phyloP scores from a whole-genome alignment of 1,139 yeast species.

The Debaryomycetaceae sp. region DNA sequence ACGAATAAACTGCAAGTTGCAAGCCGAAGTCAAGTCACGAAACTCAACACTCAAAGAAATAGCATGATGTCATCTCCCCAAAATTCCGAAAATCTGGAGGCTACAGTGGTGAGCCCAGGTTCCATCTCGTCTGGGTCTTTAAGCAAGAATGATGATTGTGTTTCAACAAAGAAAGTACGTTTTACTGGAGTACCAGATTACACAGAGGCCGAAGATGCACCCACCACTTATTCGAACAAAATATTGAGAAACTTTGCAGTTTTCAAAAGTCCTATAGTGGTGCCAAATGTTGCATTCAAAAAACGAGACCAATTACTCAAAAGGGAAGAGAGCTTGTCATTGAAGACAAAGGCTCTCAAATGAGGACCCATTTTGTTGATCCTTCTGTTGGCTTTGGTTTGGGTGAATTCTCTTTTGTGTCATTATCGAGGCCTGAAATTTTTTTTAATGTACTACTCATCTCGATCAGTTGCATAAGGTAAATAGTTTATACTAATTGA shows the following conservation, averaged over 20 bases:
- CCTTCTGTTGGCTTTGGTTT: too few species aligned
- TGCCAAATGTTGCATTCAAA: slow-evolving; percentile 22
- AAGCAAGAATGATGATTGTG: slow-evolving; percentile 6
- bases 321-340: slow-evolving; percentile 53
- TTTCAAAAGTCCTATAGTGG: slow-evolving; percentile 25
- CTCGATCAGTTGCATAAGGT: slow-evolving; percentile 1
- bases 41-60: slow-evolving; percentile 31
- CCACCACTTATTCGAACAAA: slow-evolving; percentile 44
- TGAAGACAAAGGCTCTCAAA: slow-evolving; percentile 16
- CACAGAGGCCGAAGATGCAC: slow-evolving; percentile 55
- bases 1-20: slow-evolving; percentile 10
- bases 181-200: slow-evolving; percentile 53
- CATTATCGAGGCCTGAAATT: slow-evolving; percentile 5
- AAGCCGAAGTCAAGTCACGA: slow-evolving; percentile 21
- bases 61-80: slow-evolving; percentile 16
- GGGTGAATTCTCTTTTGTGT: too few species aligned
- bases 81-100: not conserved
- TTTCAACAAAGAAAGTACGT: slow-evolving; percentile 40
- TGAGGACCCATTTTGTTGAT: too few species aligned
- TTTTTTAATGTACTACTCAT: slow-evolving; percentile 8
- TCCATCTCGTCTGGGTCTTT: slow-evolving; percentile 8
- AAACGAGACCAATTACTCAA: slow-evolving; percentile 45
- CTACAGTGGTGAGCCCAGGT: slow-evolving; percentile 7
- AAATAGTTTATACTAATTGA: not conserved
- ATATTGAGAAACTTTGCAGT: slow-evolving; percentile 47